phyloP scores from a whole-genome alignment of 2,329 filamentous ascomycete species.

The Stagonosporopsis tanaceti region DNA sequence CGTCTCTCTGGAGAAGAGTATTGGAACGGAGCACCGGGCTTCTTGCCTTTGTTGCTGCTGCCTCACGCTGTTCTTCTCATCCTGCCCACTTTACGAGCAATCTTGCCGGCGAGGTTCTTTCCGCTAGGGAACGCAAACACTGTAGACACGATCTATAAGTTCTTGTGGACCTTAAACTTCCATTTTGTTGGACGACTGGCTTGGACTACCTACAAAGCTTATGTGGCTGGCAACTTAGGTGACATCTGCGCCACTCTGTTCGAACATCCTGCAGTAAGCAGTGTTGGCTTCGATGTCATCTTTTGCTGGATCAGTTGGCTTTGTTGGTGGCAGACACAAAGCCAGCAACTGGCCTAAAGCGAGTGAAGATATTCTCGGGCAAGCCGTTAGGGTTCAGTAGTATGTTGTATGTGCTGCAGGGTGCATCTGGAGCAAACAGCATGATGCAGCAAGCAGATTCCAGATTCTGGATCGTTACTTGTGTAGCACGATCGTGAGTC shows the following conservation, averaged over 20 bases:
- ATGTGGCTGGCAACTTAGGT: slow-evolving; percentile 28
- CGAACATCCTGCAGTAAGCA: slow-evolving; percentile 48
- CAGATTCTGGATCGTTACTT: no score
- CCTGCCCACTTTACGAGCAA: slow-evolving; percentile 34
- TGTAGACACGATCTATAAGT: slow-evolving; percentile 32
- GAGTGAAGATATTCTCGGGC: neutral
- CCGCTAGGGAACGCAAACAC: slow-evolving; percentile 27
- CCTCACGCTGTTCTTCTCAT: slow-evolving; percentile 42
- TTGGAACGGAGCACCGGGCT: slow-evolving; percentile 34
- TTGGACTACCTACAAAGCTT: slow-evolving; percentile 23
- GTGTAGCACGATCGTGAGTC: neutral
- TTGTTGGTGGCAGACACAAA: slow-evolving; percentile 37
- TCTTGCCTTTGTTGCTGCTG: slow-evolving; percentile 40
- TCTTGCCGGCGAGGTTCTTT: slow-evolving; percentile 33
- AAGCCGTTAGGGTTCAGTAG: no score
- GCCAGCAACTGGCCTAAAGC: no score
- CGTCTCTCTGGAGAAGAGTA: slow-evolving; percentile 38
- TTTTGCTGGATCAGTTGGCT: slow-evolving; percentile 50
- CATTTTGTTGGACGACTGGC: slow-evolving; percentile 25
- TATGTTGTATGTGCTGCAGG: no score
- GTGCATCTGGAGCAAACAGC: no score
- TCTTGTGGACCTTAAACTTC: slow-evolving; percentile 33
- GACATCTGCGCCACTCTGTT: slow-evolving; percentile 35
- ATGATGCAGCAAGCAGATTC: no score
- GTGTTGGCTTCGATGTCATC: slow-evolving; percentile 46